These are phyloP conservation scores for Cucurbita ficifolia DNA, from an alignment of 306 rosid species.

Conservation along the genomic window DNA sequence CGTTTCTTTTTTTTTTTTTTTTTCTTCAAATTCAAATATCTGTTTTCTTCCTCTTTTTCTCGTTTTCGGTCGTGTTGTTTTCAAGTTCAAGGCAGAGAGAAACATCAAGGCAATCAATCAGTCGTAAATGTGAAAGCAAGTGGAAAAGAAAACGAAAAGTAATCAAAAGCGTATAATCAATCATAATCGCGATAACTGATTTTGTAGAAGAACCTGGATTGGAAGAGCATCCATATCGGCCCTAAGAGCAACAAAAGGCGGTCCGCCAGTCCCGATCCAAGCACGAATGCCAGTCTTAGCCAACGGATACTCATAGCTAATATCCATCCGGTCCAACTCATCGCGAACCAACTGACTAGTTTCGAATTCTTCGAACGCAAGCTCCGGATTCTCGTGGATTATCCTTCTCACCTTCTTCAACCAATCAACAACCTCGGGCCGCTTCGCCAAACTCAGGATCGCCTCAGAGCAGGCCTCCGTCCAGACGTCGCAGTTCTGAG, in stretches of 20 bases:
- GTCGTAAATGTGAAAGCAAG: not conserved
- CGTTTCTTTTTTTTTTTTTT: not conserved
- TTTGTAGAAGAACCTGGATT: slow-evolving; percentile 44
- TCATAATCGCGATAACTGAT: not conserved
- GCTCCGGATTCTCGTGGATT: slow-evolving; percentile 79
- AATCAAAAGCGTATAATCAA: not conserved
- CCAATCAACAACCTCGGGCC: slow-evolving; percentile 61
- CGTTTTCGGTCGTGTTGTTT: too few species aligned
- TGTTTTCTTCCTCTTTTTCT: too few species aligned
- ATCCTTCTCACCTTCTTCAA: slow-evolving; percentile 42
- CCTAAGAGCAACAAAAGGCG: slow-evolving; percentile 83
- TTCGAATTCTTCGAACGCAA: slow-evolving; percentile 80
- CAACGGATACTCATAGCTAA: slow-evolving; percentile 44
- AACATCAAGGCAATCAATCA: not conserved
- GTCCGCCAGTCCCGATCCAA: slow-evolving; percentile 79
- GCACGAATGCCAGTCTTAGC: slow-evolving; percentile 82
- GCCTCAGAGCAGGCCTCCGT: slow-evolving; percentile 43
- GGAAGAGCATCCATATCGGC: slow-evolving; percentile 99
- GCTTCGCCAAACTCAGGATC: slow-evolving; percentile 41
- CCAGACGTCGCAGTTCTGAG: slow-evolving; percentile 42
- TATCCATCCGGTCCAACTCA: slow-evolving; percentile 65
- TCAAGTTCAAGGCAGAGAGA: not conserved
- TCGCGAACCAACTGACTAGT: slow-evolving; percentile 55
- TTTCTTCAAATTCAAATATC: not conserved
- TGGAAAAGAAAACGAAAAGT: not conserved